A percentile compares a stretch with the other conserved stretches of the same genome.
These are phyloP conservation scores for Allantophomopsis cytisporea DNA, from an alignment of 2,329 filamentous ascomycete genomes.

Conservation along the genomic window DNA sequence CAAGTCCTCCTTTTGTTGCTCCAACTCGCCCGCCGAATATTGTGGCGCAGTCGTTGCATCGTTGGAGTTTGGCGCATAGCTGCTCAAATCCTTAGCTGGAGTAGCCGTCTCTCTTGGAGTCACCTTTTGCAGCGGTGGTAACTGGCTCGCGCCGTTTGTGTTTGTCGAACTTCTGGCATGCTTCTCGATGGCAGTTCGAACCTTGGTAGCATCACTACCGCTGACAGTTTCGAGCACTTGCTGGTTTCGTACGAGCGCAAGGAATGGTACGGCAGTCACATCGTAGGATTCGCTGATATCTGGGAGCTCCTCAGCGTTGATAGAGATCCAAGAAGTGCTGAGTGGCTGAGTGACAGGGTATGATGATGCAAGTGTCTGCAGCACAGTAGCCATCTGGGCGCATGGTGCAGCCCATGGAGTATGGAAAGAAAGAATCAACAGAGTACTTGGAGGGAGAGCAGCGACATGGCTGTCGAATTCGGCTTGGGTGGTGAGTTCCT, in stretches of 20 bases:
- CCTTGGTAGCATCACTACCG: conserved; percentile 77
- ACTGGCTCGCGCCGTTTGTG: conserved; percentile 5
- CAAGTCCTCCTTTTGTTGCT: conserved; percentile 68
- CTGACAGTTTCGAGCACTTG: conserved; percentile 74
- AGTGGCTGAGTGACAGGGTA: conserved; percentile 60
- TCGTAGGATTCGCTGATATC: conserved; percentile 89
- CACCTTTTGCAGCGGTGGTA: conserved; percentile 9
- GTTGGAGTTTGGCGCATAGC: conserved; percentile 10
- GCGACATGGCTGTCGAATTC: conserved; percentile 60
- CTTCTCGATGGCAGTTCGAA: conserved; percentile 74
- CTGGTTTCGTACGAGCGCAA: conserved; percentile 68
- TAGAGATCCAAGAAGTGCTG: conserved; percentile 67
- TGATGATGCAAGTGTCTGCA: conserved; percentile 73
- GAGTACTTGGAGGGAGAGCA: conserved; percentile 51
- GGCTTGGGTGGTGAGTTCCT: conserved; percentile 60
- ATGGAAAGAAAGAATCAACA: conserved; percentile 87
- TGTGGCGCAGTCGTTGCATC: conserved; percentile 13
- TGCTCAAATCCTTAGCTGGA: conserved; percentile 23
- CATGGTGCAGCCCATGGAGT: conserved; percentile 95
- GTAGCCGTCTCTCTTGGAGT: conserved; percentile 16
- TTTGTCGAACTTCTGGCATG: conserved; percentile 35
- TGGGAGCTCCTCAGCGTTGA: conserved; percentile 90
- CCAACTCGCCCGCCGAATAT: conserved; percentile 25
- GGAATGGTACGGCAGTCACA: conserved; percentile 85
- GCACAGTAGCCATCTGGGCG: conserved; percentile 81